A percentile compares a stretch with the other conserved stretches of the same genome.
These are phyloP conservation scores for Aegilops longissima DNA, from an alignment of 176 grass and related monocot species.

Conservation along the genomic window DNA sequence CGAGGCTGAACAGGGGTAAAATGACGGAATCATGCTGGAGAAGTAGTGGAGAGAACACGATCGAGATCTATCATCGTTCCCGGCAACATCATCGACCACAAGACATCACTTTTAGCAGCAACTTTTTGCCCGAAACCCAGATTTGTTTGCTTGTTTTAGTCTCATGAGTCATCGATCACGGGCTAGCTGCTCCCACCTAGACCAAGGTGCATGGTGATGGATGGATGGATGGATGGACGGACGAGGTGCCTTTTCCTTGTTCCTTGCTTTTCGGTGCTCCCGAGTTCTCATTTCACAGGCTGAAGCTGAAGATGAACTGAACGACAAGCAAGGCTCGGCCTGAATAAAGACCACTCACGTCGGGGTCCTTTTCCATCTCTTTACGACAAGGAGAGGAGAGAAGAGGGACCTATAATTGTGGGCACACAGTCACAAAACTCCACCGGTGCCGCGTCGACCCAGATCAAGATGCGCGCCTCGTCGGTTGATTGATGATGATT, in stretches of 20 bases:
- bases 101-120: neutral
- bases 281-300: neutral
- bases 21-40: neutral
- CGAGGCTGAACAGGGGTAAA: neutral
- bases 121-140: conserved; percentile 3
- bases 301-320: neutral
- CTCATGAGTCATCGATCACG: neutral
- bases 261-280: neutral
- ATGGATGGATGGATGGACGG: neutral
- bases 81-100: neutral
- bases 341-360: conserved; percentile 15
- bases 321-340: neutral
- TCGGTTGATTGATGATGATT: neutral
- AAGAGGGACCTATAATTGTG: conserved; percentile 1
- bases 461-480: neutral
- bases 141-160: conserved; percentile 23
- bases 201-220: neutral
- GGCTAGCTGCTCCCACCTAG: conserved; percentile 18
- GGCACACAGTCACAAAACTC: conserved; percentile 21
- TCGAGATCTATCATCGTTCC: neutral
- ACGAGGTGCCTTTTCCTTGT: neutral
- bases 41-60: neutral
- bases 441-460: neutral
- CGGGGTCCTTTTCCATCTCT: neutral
- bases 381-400: neutral